phyloP scores from a whole-genome alignment of 352 stramenopile genomes.

The Phytophthora tentaculata region DNA sequence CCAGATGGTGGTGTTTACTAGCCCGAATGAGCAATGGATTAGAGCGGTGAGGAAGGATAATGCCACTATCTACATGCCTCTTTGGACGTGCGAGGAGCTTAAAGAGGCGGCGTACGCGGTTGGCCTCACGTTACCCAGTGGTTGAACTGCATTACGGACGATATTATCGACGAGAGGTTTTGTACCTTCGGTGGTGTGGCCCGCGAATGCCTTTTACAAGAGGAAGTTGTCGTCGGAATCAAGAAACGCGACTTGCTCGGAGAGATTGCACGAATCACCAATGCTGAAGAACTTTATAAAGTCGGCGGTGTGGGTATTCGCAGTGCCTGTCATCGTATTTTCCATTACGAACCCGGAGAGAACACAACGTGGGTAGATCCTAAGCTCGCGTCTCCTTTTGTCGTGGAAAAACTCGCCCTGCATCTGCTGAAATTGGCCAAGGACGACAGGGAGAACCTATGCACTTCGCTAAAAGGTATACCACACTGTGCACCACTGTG shows the following conservation, averaged over 20 bases:
- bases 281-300: not conserved
- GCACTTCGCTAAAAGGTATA: not conserved
- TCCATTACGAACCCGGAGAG: not conserved
- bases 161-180: not conserved
- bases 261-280: not conserved
- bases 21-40: not conserved
- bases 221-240: not conserved
- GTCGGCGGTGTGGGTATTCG: not conserved
- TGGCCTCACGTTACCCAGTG: too few species aligned
- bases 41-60: not conserved
- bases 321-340: not conserved
- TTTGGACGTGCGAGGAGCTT: not conserved
- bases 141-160: conserved; percentile 1
- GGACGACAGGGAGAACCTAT: not conserved
- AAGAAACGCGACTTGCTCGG: not conserved
- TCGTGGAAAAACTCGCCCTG: not conserved
- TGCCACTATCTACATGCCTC: not conserved
- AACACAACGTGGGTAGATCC: not conserved
- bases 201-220: conserved; percentile 1
- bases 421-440: not conserved
- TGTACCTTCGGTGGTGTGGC: conserved; percentile 1
- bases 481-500: not conserved
- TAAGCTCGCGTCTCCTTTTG: not conserved
- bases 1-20: not conserved
- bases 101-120: not conserved